These are phyloP conservation scores for Aspergillus fischeri DNA, from an alignment of 2,329 filamentous ascomycete species.

Conservation along the genomic window DNA sequence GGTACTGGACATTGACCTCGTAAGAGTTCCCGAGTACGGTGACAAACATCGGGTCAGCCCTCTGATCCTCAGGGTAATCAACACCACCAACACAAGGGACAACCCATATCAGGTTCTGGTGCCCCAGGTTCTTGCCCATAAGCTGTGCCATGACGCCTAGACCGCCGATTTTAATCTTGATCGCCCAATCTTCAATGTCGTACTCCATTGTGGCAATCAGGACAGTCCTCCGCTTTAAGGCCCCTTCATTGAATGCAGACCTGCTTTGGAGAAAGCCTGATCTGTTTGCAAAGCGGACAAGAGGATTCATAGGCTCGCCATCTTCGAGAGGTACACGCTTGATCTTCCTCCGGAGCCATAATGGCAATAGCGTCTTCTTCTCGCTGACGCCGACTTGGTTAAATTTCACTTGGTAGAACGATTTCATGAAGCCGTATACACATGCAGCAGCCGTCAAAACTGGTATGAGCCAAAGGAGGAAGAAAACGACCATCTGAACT, in stretches of 20 bases:
- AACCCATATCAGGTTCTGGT: constrained; percentile 65
- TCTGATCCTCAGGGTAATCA: constrained; percentile 58
- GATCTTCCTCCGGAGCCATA: constrained; percentile 33
- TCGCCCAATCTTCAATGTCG: constrained; percentile 65
- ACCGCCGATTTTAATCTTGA: constrained; percentile 69
- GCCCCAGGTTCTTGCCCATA: constrained; percentile 62
- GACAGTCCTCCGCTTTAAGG: constrained; percentile 49
- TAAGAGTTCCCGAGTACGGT: constrained; percentile 59
- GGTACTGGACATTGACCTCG: constrained; percentile 61
- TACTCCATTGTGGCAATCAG: constrained; percentile 70
- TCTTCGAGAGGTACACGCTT: constrained; percentile 24
- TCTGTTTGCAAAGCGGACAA: constrained; percentile 33
- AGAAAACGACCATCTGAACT: constrained; percentile 52
- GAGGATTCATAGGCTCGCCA: constrained; percentile 27
- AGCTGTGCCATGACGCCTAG: constrained; percentile 67
- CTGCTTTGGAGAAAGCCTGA: constrained; percentile 36
- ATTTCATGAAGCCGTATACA: constrained; percentile 56
- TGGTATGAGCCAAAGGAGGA: constrained; percentile 53
- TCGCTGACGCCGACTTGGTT: constrained; percentile 55
- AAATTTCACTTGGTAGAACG: constrained; percentile 62
- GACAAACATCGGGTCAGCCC: constrained; percentile 58
- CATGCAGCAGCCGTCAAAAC: constrained; percentile 47
- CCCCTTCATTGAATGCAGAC: constrained; percentile 28
- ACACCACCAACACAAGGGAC: constrained; percentile 60
- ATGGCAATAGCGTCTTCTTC: constrained; percentile 41